phyloP scores from a whole-genome alignment of 1,139 yeast species.

The Scheffersomyces lignicola region DNA sequence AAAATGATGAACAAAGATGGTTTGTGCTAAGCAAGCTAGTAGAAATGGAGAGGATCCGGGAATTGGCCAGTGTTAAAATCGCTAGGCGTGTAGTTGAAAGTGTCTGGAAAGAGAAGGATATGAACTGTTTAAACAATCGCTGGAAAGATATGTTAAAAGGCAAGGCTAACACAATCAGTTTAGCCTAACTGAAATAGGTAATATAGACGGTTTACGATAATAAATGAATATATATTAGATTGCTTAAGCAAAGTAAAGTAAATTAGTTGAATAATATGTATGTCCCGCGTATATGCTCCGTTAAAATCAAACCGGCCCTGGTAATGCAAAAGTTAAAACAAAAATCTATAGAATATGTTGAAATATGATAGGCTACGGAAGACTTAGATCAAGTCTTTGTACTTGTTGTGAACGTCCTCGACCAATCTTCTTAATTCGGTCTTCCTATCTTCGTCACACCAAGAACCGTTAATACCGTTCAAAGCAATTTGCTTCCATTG shows the following conservation, averaged over 20 bases:
- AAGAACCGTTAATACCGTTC: slow-evolving; percentile 68
- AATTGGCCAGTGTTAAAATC: slow-evolving; percentile 32
- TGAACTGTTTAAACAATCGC: slow-evolving; percentile 20
- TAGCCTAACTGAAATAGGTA: slow-evolving; percentile 18
- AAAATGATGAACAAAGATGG: slow-evolving; percentile 32
- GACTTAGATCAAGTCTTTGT: slow-evolving; percentile 14
- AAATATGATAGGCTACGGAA: background rate
- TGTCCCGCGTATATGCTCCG: background rate
- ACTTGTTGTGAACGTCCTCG: slow-evolving; percentile 48
- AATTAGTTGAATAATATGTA: slow-evolving; percentile 2
- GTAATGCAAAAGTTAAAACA: background rate
- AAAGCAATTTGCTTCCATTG: slow-evolving; percentile 61
- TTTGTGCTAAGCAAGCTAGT: slow-evolving; percentile 29
- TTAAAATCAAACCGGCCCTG: background rate
- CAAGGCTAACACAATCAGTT: slow-evolving; percentile 33
- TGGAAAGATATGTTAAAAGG: slow-evolving; percentile 38
- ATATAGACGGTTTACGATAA: background rate
- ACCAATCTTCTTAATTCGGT: slow-evolving; percentile 43
- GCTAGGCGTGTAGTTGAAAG: slow-evolving; percentile 30
- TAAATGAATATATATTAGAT: background rate
- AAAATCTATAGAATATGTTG: background rate
- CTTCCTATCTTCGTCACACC: slow-evolving; percentile 59
- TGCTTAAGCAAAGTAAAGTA: background rate
- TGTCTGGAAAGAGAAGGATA: slow-evolving; percentile 39
- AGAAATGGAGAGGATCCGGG: slow-evolving; percentile 31